Base-by-base conservation (phyloP, 2,329 filamentous ascomycete genomes). In the Parascedosporium putredinis region DNA sequence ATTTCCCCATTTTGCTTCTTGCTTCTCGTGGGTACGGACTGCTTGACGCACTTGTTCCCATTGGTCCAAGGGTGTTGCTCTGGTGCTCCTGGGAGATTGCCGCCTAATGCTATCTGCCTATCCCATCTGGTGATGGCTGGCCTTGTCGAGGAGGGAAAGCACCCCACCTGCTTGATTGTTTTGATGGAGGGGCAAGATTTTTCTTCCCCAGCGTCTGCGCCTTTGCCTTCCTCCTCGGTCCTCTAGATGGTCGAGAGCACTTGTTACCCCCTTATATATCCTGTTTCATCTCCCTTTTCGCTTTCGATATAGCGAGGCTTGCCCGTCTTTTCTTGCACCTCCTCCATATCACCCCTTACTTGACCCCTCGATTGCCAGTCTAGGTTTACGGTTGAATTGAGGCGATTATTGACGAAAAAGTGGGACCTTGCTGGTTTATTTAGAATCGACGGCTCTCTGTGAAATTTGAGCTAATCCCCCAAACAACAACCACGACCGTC, bases 401-500 rank as follows among this genome's bases (percentile, higher is more conserved):
- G 38, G 38, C 38, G 38, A 42, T 42, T 42, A 42, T 42, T 42
- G 38, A 42, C 38, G 8, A 42, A 10, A 42, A 42, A 24, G 38
- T 42, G 20, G 38, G 38, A 42, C 16, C 38, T n/a, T 20, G 5
- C 18, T 29, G 50, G 38, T 33, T 20, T 22, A 34, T 47, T 27
- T 46, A 23, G 38, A 49, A 43, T 33, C 47, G 49, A 50, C 34
- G 25, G n/a, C 33, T 36, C 18, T 45, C 18, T 18, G 31, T 22
- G 25, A 38, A 27, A 43, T 22, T 45, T 18, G 9, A 34, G 16
- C 36, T 25, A 24, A 18, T 47, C 22, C 47, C 46, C 47, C 45
- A 49, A 51, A n/a, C n/a, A 27, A 36, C 45, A 49, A 53, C 47
- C 44, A 53, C 24, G 2, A 14, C 23, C n/a, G 14, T 29, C 29